Evolutionary conservation across 257 asterid genomes (phyloP), one percentile per base, ranked within the genome.

Genomic region (Plantago elongata): DNA sequence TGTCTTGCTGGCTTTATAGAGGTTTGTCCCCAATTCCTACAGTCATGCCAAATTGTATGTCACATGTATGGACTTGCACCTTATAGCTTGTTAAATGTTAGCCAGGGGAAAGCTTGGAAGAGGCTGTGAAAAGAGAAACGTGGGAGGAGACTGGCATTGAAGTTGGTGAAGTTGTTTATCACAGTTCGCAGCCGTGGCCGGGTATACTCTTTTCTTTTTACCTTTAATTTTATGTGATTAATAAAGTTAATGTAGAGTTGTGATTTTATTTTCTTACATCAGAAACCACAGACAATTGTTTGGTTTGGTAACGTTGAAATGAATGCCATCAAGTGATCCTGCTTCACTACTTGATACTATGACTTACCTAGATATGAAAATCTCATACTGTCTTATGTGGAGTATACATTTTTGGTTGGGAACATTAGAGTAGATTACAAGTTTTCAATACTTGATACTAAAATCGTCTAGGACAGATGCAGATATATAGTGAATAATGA

Each of bases 181-280:
- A 86, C 77, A 89, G 97, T 79, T 92, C 99, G 77, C 99, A 89
- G 80, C 99, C 97, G 37, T 92, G 96, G 97, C 99, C 99, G 40
- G 96, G 98, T 90, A 83, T 46, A 10, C 13, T 47, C 67, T 59
- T 65, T 49, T 50, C 14, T 34, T 16, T 7, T 7, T 16, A 13
- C 60, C 14, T 13, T n/a, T 17, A 27, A 29, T 37, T 49, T 40
- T 57, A 55, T 55, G 13, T 22, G 49, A 14, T 51, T 34, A 34
- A 34, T 2, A 34, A n/a, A n/a, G n/a, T n/a, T n/a, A n/a, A n/a
- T n/a, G 27, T 22, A 22, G 27, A 22, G 27, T 22, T 22, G 2
- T 22, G 27, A 22, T 22, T 22, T 22, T 22, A 7, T 34, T 7
- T 34, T 4, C 4, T 34, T 34, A 34, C 40, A 7, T 34, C 40